Evolutionary conservation across 768 basidiomycete species (phyloP).

Genomic region (Xerocomellus intermedius): DNA sequence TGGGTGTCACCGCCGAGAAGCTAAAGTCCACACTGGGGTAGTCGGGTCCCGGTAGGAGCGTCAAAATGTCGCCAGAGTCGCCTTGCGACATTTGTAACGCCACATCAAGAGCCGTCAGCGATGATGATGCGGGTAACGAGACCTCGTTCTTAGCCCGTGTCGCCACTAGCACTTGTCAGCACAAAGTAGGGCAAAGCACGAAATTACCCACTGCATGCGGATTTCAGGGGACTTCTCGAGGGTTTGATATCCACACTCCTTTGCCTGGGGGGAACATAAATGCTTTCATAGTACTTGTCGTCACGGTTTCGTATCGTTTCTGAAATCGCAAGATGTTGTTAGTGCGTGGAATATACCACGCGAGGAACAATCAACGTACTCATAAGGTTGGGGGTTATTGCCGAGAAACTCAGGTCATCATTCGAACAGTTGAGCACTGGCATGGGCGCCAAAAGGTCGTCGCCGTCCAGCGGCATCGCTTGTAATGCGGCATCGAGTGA

Average conservation of each 20-base stretch:
- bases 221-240: not conserved
- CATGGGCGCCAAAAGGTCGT: slow-evolving; percentile 4
- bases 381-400: not conserved
- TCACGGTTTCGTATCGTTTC: not conserved
- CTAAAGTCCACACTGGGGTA: not conserved
- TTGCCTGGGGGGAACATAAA: not conserved
- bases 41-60: not conserved
- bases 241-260: not conserved
- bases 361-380: not conserved
- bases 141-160: not conserved
- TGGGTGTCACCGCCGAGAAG: not conserved
- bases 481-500: slow-evolving; percentile 15
- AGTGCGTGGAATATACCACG: not conserved
- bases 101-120: not conserved
- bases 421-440: not conserved
- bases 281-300: not conserved
- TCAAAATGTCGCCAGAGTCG: slow-evolving; percentile 1
- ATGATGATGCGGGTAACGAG: not conserved
- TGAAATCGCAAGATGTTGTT: not conserved
- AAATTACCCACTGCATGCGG: slow-evolving; percentile 13
- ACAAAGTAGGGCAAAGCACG: not conserved
- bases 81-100: not conserved
- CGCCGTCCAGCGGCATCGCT: not conserved
- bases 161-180: slow-evolving; percentile 1
- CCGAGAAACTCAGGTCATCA: slow-evolving; percentile 10